Conservation (phyloP, 352 stramenopile genomes). For the Pythium sp. region DNA sequence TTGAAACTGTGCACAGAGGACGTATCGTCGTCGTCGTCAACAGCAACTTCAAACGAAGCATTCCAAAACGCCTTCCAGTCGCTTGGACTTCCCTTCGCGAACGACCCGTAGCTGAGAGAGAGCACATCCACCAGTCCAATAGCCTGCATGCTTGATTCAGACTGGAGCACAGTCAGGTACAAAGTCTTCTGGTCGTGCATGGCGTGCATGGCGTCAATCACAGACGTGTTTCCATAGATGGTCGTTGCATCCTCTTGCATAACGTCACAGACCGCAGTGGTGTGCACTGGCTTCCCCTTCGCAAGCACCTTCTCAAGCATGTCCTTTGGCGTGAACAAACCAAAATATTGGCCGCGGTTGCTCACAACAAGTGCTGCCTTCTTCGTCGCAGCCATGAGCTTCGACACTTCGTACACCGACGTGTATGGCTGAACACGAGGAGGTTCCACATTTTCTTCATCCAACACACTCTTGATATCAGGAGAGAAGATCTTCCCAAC, state of each 20-base stretch:
- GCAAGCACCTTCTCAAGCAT: constrained; percentile 96
- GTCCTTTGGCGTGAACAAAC: constrained; percentile 97
- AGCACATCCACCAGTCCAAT: constrained; percentile 87
- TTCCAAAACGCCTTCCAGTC: constrained; percentile 92
- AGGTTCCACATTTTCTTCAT: constrained; percentile 72
- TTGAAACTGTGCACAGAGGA: constrained; percentile 83
- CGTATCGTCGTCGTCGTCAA: constrained; percentile 73
- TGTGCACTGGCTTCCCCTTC: constrained; percentile 89
- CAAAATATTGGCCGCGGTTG: constrained; percentile 90
- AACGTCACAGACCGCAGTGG: constrained; percentile 91
- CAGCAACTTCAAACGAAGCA: constrained; percentile 73
- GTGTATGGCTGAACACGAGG: constrained; percentile 84
- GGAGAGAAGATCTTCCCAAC: constrained; percentile 88
- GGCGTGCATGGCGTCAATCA: constrained; percentile 86
- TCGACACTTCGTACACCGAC: constrained; percentile 91
- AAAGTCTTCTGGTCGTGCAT: constrained; percentile 89
- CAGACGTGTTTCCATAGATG: constrained; percentile 62
- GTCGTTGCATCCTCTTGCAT: constrained; percentile 79
- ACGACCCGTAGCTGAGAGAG: constrained; percentile 86
- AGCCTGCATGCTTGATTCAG: constrained; percentile 53
- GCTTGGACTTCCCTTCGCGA: constrained; percentile 83
- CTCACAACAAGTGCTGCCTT: constrained; percentile 95
- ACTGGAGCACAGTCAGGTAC: constrained; percentile 81
- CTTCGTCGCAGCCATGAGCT: constrained; percentile 92
- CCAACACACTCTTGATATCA: constrained; percentile 82